phyloP scores from a whole-genome alignment of 495 filamentous ascomycete genomes.

The Tuber umbilicatum region DNA sequence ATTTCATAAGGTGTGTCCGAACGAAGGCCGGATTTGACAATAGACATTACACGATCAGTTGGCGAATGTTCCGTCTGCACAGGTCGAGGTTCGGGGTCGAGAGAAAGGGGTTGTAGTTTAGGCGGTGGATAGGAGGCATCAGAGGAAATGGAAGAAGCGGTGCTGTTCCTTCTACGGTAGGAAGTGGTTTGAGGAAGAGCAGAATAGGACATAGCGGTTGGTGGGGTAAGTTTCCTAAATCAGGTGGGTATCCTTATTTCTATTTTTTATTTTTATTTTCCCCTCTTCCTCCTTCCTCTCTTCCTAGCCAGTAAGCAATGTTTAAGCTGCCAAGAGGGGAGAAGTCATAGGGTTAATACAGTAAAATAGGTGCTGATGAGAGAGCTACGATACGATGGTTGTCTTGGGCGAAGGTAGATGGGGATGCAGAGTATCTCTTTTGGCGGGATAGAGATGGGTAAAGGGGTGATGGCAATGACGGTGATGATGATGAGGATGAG shows the following conservation, averaged over 20 bases:
- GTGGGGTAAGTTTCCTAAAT: background rate
- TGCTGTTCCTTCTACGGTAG: constrained; percentile 13
- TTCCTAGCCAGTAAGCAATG: background rate
- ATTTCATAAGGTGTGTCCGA: constrained; percentile 32
- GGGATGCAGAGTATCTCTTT: background rate
- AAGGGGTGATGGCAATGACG: background rate
- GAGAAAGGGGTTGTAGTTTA: constrained; percentile 20
- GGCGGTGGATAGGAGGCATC: constrained; percentile 10
- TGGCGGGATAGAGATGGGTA: background rate
- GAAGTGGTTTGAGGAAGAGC: constrained; percentile 17
- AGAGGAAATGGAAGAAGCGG: constrained; percentile 19
- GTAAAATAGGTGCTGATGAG: background rate
- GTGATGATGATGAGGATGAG: background rate
- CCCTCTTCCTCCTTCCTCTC: background rate
- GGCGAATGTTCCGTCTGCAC: background rate
- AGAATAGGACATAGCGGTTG: constrained; percentile 25
- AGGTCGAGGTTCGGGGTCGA: constrained; percentile 9
- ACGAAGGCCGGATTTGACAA: constrained; percentile 21
- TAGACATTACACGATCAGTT: constrained; percentile 16
- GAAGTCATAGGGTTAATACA: background rate
- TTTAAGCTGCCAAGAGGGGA: background rate
- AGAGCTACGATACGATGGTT: background rate
- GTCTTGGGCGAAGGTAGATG: background rate
- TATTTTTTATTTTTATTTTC: background rate
- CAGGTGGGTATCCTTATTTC: background rate